Evolutionary conservation across 176 grass and related monocot genomes (phyloP).

Genomic region (Musa schizocarpa): DNA sequence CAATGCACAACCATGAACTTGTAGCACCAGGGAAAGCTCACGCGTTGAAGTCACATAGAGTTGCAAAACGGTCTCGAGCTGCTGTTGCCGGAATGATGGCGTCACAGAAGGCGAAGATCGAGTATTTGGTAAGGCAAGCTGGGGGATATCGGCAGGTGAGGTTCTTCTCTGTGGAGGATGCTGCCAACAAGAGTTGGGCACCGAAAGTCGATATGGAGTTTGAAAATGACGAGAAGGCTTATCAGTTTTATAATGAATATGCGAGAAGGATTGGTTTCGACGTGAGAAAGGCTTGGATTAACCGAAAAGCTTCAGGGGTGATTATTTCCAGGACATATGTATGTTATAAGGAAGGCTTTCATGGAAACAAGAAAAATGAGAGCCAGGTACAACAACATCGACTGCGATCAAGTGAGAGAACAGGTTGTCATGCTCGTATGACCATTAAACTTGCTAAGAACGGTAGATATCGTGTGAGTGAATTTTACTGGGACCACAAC

Average conservation of each 20-base stretch:
- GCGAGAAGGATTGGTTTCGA: slow-evolving; percentile 35
- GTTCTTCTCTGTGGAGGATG: slow-evolving; percentile 16
- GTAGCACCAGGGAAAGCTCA: background rate
- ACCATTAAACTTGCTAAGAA: slow-evolving; percentile 39
- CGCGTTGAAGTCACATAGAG: slow-evolving; percentile 12
- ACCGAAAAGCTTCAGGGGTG: slow-evolving; percentile 33
- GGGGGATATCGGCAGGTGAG: slow-evolving; percentile 10
- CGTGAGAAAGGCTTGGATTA: slow-evolving; percentile 43
- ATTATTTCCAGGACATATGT: slow-evolving; percentile 38
- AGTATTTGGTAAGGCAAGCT: slow-evolving; percentile 21
- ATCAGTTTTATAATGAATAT: slow-evolving; percentile 38
- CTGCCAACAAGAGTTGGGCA: slow-evolving; percentile 23
- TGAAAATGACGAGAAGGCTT: slow-evolving; percentile 38
- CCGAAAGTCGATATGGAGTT: slow-evolving; percentile 37
- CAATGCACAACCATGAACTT: slow-evolving; percentile 24
- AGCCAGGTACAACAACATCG: slow-evolving; percentile 10
- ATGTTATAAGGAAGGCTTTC: slow-evolving; percentile 47
- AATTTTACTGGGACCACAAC: slow-evolving; percentile 34
- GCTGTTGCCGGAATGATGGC: background rate
- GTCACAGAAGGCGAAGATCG: slow-evolving; percentile 14
- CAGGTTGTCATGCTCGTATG: slow-evolving; percentile 37
- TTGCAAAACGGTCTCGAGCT: background rate
- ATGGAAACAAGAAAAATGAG: slow-evolving; percentile 18
- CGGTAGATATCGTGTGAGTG: slow-evolving; percentile 37
- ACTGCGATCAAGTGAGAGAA: slow-evolving; percentile 19